A percentile compares a stretch with the other conserved stretches of the same genome.
These are phyloP conservation scores for Fusarium continuum DNA, from an alignment of 2,329 filamentous ascomycete species.

Conservation along the genomic window DNA sequence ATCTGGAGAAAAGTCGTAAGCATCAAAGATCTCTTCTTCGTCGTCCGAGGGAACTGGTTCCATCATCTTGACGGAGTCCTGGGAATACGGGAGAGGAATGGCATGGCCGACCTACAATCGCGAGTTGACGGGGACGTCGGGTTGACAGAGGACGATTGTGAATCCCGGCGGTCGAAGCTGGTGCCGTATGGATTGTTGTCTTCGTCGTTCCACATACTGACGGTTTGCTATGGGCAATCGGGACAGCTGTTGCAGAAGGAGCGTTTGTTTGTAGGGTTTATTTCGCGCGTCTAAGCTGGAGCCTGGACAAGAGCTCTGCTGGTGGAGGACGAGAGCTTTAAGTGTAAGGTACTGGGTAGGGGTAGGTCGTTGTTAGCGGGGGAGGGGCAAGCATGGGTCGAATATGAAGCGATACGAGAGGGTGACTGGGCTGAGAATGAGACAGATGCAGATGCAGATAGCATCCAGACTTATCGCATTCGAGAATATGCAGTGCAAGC, in stretches of 20 bases:
- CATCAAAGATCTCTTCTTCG: slow-evolving; percentile 12
- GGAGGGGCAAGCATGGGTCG: slow-evolving; percentile 33
- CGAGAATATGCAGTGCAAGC: slow-evolving; percentile 3
- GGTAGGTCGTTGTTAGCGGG: slow-evolving; percentile 35
- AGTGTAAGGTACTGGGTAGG: too few species aligned
- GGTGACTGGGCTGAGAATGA: too few species aligned
- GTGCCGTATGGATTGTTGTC: slow-evolving; percentile 94
- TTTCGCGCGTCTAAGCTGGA: slow-evolving; percentile 28
- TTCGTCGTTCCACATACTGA: slow-evolving; percentile 95
- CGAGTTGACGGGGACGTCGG: slow-evolving; percentile 68
- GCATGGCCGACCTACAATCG: slow-evolving; percentile 61
- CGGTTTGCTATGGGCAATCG: slow-evolving; percentile 22
- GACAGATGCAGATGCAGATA: slow-evolving; percentile 11
- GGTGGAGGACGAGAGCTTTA: slow-evolving; percentile 32
- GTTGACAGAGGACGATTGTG: slow-evolving; percentile 74
- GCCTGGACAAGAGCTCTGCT: slow-evolving; percentile 27
- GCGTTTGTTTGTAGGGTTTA: slow-evolving; percentile 8
- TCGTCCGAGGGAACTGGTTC: background rate
- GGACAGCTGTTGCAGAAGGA: slow-evolving; percentile 6
- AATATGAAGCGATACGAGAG: slow-evolving; percentile 20
- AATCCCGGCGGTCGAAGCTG: slow-evolving; percentile 89
- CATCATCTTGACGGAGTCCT: slow-evolving; percentile 1
- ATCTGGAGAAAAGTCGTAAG: slow-evolving; percentile 39
- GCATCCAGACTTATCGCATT: slow-evolving; percentile 36
- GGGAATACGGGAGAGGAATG: background rate